phyloP scores from a whole-genome alignment of 371 early-diverging fungal species.

The Chytridium lagenaria region DNA sequence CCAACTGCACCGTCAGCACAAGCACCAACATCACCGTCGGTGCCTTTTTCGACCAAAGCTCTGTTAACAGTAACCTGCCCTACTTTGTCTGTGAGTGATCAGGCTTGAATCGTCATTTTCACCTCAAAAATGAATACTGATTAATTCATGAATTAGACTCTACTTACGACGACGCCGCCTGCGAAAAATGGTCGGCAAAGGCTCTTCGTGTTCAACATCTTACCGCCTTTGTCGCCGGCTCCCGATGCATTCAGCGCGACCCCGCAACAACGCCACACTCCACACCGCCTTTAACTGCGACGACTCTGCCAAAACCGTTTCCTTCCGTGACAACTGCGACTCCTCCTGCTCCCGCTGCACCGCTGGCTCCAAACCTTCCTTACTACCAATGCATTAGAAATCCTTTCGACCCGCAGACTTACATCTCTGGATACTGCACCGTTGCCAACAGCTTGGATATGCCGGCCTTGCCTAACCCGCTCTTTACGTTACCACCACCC shows the following conservation, averaged over 20 bases:
- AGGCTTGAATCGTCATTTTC: neutral
- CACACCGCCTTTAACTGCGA: neutral
- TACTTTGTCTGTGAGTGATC: conserved; percentile 13
- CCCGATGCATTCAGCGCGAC: neutral
- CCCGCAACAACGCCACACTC: conserved; percentile 2
- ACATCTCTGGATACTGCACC: conserved; percentile 3
- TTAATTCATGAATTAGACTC: neutral
- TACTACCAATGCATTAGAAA: neutral
- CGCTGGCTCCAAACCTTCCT: neutral
- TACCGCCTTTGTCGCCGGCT: neutral
- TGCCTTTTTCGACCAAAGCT: neutral
- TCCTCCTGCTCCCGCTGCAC: neutral
- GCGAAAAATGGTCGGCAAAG: neutral
- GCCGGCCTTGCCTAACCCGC: neutral
- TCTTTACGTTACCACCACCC: neutral
- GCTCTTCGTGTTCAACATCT: neutral
- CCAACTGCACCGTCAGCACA: neutral
- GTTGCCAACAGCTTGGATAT: neutral
- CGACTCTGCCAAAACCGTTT: neutral
- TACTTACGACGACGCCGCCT: neutral
- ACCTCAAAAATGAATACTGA: neutral
- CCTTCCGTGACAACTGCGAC: conserved; percentile 3
- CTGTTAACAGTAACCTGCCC: neutral
- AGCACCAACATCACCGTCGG: neutral
- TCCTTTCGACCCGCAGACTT: neutral